These are phyloP conservation scores for Citrus medica DNA, from an alignment of 345 rosid genomes.

Conservation along the genomic window DNA sequence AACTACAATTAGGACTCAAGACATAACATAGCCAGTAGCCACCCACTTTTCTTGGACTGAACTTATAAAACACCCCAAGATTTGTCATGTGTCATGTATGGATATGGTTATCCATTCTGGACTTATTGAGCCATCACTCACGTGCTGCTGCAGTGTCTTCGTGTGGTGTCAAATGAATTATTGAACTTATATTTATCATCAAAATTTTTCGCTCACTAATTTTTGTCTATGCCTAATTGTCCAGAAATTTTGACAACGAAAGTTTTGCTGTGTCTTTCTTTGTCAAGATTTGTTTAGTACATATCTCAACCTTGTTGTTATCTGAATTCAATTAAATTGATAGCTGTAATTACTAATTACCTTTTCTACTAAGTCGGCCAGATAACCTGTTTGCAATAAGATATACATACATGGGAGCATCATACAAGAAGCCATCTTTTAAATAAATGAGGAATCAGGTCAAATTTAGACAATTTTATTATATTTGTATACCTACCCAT, in stretches of 20 bases:
- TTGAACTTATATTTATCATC: not conserved
- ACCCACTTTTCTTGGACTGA: not conserved
- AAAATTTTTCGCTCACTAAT: not conserved
- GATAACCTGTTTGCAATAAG: not conserved
- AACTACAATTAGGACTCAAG: not conserved
- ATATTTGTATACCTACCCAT: not conserved
- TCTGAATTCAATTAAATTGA: not conserved
- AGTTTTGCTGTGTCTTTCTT: not conserved
- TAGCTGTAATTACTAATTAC: not conserved
- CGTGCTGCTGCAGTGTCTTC: not conserved
- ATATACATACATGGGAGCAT: not conserved
- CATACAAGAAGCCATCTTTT: not conserved
- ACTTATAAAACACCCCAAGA: not conserved
- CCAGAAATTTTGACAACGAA: not conserved
- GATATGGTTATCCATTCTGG: slow-evolving; percentile 7
- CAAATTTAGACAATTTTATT: not conserved
- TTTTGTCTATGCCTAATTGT: not conserved
- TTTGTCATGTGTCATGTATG: not conserved
- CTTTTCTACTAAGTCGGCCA: not conserved
- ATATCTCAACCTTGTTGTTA: not conserved
- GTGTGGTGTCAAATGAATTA: not conserved
- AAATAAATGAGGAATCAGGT: not conserved
- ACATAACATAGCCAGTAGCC: not conserved
- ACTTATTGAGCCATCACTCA: not conserved
- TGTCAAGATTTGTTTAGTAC: not conserved